These are phyloP conservation scores for Wallacemonas sp. DNA, from an alignment of 208 protist genomes.

Conservation along the genomic window DNA sequence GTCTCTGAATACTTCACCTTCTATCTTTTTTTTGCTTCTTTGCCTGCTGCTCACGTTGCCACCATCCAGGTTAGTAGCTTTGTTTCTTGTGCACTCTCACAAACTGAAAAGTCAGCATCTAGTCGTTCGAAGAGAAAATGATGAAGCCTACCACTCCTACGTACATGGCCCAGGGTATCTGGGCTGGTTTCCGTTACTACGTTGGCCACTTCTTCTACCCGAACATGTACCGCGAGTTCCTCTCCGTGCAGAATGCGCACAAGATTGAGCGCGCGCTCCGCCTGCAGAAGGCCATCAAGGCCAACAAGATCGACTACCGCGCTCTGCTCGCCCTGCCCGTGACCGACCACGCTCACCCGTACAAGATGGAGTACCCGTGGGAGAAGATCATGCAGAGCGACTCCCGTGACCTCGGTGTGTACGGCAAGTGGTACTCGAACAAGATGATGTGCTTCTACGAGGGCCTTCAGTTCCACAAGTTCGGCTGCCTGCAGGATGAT, in stretches of 20 bases:
- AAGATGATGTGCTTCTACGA: slow-evolving; percentile 93
- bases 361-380: slow-evolving; percentile 93
- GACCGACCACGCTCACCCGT: slow-evolving; percentile 91
- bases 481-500: slow-evolving; percentile 88
- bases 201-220: slow-evolving; percentile 91
- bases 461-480: slow-evolving; percentile 87
- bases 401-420: slow-evolving; percentile 70
- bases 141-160: slow-evolving; percentile 77
- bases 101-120: background rate
- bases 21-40: slow-evolving; percentile 14
- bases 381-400: slow-evolving; percentile 89
- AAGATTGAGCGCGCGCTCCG: slow-evolving; percentile 88
- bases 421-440: slow-evolving; percentile 89
- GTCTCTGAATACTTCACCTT: too few species aligned
- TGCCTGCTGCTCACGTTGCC: background rate
- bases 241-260: slow-evolving; percentile 88
- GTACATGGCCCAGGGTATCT: slow-evolving; percentile 86
- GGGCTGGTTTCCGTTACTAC: slow-evolving; percentile 86
- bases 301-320: slow-evolving; percentile 92
- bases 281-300: slow-evolving; percentile 90
- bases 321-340: slow-evolving; percentile 89
- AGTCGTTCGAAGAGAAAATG: slow-evolving; percentile 37
- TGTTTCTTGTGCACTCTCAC: slow-evolving; percentile 21
- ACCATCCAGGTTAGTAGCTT: slow-evolving; percentile 6
- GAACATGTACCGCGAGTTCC: slow-evolving; percentile 89